phyloP scores from a whole-genome alignment of 129 eudicot genomes.

The Smallanthus sonchifolius region DNA sequence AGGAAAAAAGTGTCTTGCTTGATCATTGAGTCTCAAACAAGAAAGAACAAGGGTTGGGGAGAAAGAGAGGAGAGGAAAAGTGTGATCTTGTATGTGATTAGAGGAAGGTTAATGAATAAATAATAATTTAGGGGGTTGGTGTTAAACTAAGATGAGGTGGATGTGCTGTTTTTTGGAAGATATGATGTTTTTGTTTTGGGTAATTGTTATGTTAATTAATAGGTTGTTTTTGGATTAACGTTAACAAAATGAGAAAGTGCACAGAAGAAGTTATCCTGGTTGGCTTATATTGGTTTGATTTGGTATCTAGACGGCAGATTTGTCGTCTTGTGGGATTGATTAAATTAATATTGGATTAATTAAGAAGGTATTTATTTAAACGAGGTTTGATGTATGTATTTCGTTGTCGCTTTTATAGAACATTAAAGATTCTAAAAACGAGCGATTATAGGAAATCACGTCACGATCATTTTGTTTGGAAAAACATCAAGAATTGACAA shows the following conservation, averaged over 20 bases:
- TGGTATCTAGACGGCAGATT: slow-evolving; percentile 30
- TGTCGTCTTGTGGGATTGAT: slow-evolving; percentile 14
- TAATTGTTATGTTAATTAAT: background rate
- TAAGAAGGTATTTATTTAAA: background rate
- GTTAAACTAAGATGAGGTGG: slow-evolving; percentile 21
- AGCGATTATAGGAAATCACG: slow-evolving; percentile 5
- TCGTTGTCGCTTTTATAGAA: slow-evolving; percentile 3
- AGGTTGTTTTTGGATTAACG: slow-evolving; percentile 8
- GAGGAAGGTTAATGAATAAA: slow-evolving; percentile 20
- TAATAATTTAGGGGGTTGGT: slow-evolving; percentile 10
- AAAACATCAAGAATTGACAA: background rate
- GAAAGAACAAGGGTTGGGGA: slow-evolving; percentile 6
- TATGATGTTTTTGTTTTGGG: slow-evolving; percentile 39
- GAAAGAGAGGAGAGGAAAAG: too few species aligned
- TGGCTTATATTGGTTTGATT: slow-evolving; percentile 33
- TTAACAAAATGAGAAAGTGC: slow-evolving; percentile 6
- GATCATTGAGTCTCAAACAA: slow-evolving; percentile 25
- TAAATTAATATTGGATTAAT: background rate
- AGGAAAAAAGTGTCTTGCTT: slow-evolving; percentile 29
- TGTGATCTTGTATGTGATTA: background rate
- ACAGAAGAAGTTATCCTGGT: slow-evolving; percentile 2
- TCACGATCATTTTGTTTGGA: background rate
- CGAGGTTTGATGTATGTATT: background rate
- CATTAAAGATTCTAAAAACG: background rate
- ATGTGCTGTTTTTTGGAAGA: slow-evolving; percentile 78